Percentiles rank a stretch among this genome's conserved stretches.
Evolutionary conservation across 2,329 filamentous ascomycete species (phyloP).

Genomic region (Rhytidhysteron rufulum): DNA sequence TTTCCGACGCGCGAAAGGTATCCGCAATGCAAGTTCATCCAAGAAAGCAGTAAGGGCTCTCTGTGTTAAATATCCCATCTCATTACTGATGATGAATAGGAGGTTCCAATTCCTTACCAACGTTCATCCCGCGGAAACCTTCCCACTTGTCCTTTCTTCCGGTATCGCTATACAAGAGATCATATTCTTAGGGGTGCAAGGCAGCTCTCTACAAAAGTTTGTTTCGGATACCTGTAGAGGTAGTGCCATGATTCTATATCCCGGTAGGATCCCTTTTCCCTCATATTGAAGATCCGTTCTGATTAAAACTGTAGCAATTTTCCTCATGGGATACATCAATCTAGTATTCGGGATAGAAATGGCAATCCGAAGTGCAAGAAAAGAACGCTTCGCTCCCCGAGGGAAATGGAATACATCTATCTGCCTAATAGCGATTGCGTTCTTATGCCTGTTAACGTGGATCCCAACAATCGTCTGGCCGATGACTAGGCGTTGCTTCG

Average conservation of each 20-base stretch:
- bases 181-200: conserved; percentile 37
- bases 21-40: conserved; percentile 27
- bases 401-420: conserved; percentile 58
- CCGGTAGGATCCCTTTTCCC: conserved; percentile 19
- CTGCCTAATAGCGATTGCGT: conserved; percentile 51
- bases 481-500: conserved; percentile 61
- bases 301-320: conserved; percentile 53
- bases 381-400: conserved; percentile 55
- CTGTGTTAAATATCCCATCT: too few species aligned
- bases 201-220: conserved; percentile 33
- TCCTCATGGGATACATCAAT: conserved; percentile 64
- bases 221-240: conserved; percentile 33
- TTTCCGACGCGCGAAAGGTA: conserved; percentile 34
- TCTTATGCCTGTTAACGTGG: conserved; percentile 55
- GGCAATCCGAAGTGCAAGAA: conserved; percentile 52
- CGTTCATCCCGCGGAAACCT: conserved; percentile 37
- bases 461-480: conserved; percentile 55
- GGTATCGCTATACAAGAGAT: conserved; percentile 35
- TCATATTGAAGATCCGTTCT: not conserved
- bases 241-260: conserved; percentile 35
- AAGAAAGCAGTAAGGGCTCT: conserved; percentile 27
- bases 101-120: conserved; percentile 32
- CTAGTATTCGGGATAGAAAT: conserved; percentile 63
- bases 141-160: conserved; percentile 37
- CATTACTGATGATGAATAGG: too few species aligned